Evolutionary conservation across 139 green algal genomes (phyloP), one percentile per base, ranked within the genome.

Genomic region (Chlamydomonas urium): DNA sequence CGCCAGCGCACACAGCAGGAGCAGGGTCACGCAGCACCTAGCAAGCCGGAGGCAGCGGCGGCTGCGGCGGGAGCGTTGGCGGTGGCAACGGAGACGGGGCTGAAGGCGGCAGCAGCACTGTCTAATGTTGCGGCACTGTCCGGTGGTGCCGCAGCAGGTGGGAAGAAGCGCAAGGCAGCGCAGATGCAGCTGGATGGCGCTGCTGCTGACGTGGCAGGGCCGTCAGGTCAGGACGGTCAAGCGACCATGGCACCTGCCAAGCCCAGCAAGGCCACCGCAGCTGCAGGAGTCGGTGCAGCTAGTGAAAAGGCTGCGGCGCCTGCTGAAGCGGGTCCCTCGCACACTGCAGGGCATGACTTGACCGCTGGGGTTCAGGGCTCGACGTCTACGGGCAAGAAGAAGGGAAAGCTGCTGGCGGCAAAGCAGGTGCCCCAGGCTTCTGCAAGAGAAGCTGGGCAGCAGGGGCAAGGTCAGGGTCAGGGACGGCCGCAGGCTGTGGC

Each of bases 371-470:
- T n/a, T n/a, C n/a, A n/a, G n/a, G n/a, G n/a, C n/a, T n/a, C n/a
- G n/a, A n/a, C n/a, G n/a, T n/a, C n/a, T 50, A 50, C 42, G 42
- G 32, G 66, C 50, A 69, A 45, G 36, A 69, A 69, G 62, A 69
- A 57, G 36, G 32, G 26, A 35, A 69, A 69, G 36, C 37, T 56
- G n/a, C 57, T 24, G 26, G 36, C n/a, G 57, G n/a, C n/a, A n/a
- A n/a, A n/a, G n/a, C n/a, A 3, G 23, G 56, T 8, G 23, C 19
- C 26, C 35, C n/a, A 8, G 14, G 42, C 42, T 24, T 8, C 42
- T 14, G 42, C 42, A 14, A 8, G 10, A 8, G 42, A 26, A 38
- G 56, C 56, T 36, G 56, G 4, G n/a, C 56, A 35, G 56, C 19
- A 10, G 26, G 19, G 34, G 62, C 21, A n/a, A 6, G 68, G 19